phyloP scores from a whole-genome alignment of 768 basidiomycete species.

The Omphalotus guepiniiformis region DNA sequence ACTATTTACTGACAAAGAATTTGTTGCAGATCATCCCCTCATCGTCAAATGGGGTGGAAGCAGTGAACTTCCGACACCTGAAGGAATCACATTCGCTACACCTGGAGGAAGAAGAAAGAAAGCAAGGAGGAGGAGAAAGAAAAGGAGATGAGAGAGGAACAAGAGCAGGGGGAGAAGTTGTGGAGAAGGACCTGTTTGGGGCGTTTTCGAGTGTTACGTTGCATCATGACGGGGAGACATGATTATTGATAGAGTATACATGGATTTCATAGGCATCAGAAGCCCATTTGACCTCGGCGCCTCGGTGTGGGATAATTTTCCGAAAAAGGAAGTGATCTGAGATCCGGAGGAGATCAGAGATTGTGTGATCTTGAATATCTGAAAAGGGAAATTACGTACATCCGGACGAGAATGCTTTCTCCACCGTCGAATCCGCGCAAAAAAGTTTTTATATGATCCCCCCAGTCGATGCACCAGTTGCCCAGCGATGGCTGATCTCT shows the following conservation, averaged over 20 bases:
- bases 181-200: slow-evolving; percentile 71
- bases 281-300: no score
- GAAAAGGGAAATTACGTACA: background rate
- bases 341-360: no score
- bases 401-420: slow-evolving; percentile 26
- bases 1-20: no score
- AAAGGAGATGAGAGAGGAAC: slow-evolving; percentile 32
- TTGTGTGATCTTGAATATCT: no score
- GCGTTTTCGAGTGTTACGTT: slow-evolving; percentile 89
- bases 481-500: slow-evolving; percentile 52
- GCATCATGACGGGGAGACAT: slow-evolving; percentile 70
- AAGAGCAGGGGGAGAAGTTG: slow-evolving; percentile 35
- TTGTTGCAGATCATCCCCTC: slow-evolving; percentile 71
- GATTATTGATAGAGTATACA: no score
- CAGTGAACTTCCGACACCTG: slow-evolving; percentile 85
- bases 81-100: slow-evolving; percentile 91
- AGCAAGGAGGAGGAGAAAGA: slow-evolving; percentile 31
- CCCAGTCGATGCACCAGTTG: slow-evolving; percentile 10
- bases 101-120: slow-evolving; percentile 59
- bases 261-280: no score
- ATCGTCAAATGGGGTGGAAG: slow-evolving; percentile 73
- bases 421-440: slow-evolving; percentile 39
- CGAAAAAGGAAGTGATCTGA: no score
- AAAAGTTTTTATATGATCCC: slow-evolving; percentile 21
- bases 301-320: no score